phyloP scores from a whole-genome alignment of 2,329 filamentous ascomycete species.

The Microascus cirrosus region DNA sequence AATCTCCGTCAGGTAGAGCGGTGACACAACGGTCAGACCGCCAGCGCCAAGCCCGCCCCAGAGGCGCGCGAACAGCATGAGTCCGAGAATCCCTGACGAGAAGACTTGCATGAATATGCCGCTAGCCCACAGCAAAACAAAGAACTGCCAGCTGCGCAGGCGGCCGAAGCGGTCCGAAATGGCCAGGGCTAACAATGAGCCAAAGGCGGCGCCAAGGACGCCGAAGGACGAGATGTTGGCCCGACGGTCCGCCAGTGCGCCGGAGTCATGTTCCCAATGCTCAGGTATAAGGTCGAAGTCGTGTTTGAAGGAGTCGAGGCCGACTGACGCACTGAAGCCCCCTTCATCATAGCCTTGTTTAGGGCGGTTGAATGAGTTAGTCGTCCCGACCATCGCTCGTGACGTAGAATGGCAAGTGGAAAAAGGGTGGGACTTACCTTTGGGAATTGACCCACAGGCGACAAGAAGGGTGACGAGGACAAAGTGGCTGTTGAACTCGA shows the following conservation, averaged over 20 bases:
- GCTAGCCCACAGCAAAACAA: not conserved
- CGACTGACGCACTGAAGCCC: not conserved
- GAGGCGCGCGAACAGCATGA: not conserved
- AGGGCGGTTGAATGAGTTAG: not conserved
- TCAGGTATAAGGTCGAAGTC: not conserved
- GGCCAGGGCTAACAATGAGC: not conserved
- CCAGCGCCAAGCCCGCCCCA: not conserved
- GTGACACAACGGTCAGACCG: not conserved
- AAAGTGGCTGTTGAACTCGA: not conserved
- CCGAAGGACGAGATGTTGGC: not conserved
- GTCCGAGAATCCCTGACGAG: not conserved
- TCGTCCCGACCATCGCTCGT: not conserved
- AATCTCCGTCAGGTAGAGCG: not conserved
- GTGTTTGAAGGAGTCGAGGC: not conserved
- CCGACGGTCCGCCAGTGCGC: not conserved
- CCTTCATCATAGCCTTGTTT: not conserved
- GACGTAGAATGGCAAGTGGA: not conserved
- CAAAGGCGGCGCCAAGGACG: not conserved
- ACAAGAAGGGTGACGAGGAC: not conserved
- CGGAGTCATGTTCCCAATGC: not conserved
- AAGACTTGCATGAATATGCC: not conserved
- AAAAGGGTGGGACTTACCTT: not conserved
- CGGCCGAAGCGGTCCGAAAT: not conserved
- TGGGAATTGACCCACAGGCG: not conserved
- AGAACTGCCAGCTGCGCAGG: not conserved